Evolutionary conservation across 441 rosid species (phyloP).

Genomic region (Hypseocharis bilobata): DNA sequence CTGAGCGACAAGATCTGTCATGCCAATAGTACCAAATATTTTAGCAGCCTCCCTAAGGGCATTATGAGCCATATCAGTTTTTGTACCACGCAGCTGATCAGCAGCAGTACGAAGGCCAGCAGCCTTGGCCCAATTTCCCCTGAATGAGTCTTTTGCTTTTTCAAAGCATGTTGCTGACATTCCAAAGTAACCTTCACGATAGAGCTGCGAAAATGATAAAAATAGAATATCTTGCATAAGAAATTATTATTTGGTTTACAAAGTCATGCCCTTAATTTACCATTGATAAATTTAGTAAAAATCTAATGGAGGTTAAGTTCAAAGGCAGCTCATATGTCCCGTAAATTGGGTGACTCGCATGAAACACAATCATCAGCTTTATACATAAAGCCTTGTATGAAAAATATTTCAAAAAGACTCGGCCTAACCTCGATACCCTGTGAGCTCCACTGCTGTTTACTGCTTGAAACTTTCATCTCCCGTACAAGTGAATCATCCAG

Average conservation of each 20-base stretch:
- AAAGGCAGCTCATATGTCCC: neutral
- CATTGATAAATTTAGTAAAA: neutral
- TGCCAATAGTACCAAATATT: constrained; percentile 34
- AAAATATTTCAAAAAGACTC: no score
- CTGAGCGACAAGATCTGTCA: constrained; percentile 34
- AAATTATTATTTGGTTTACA: neutral
- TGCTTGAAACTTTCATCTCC: constrained; percentile 44
- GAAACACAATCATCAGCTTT: neutral
- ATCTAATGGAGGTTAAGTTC: neutral
- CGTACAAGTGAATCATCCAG: constrained; percentile 32
- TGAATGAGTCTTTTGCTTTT: constrained; percentile 33
- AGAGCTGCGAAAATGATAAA: constrained; percentile 31
- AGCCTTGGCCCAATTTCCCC: constrained; percentile 37
- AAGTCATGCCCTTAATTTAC: neutral
- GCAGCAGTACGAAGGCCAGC: constrained; percentile 32
- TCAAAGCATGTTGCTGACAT: constrained; percentile 46
- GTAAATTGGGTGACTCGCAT: neutral
- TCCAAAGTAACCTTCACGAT: constrained; percentile 33
- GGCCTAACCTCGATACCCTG: constrained; percentile 41
- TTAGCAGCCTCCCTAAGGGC: constrained; percentile 38
- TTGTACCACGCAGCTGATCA: constrained; percentile 26
- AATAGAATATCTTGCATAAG: neutral
- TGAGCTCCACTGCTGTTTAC: constrained; percentile 41
- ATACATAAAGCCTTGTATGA: neutral
- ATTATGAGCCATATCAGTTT: constrained; percentile 27